Evolutionary conservation across 257 asterid species (phyloP).

Genomic region (Fraxinus excelsior): DNA sequence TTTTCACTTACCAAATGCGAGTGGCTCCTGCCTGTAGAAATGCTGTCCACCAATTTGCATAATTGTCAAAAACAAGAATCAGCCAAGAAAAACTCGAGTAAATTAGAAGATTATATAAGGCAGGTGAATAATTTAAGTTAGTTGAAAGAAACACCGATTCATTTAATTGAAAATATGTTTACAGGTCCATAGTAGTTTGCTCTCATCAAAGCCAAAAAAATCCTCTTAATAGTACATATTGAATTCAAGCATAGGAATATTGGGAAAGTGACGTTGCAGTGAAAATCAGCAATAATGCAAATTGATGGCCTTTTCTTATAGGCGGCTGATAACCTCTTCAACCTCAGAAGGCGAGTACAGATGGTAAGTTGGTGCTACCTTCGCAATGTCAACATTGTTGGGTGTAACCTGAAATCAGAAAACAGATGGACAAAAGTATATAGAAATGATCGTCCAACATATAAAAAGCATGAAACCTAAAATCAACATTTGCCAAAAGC

Average conservation of each 20-base stretch:
- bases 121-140: too few species aligned
- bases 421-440: not conserved
- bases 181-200: slow-evolving; percentile 13
- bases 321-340: slow-evolving; percentile 77
- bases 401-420: slow-evolving; percentile 75
- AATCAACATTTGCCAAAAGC: not conserved
- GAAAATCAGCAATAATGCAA: slow-evolving; percentile 16
- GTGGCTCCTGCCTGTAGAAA: too few species aligned
- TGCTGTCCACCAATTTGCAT: too few species aligned
- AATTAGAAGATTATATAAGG: too few species aligned
- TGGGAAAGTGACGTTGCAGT: not conserved
- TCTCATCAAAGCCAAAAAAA: slow-evolving; percentile 9
- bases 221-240: slow-evolving; percentile 13
- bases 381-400: slow-evolving; percentile 86
- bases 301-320: slow-evolving; percentile 34
- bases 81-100: too few species aligned
- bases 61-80: too few species aligned
- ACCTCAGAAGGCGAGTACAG: slow-evolving; percentile 82
- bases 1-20: too few species aligned
- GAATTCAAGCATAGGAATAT: slow-evolving; percentile 9
- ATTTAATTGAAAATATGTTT: slow-evolving; percentile 6
- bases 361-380: slow-evolving; percentile 85
- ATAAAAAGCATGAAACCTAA: not conserved
- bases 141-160: not conserved
- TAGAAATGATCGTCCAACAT: too few species aligned